Percentiles rank a stretch among this genome's conserved stretches.
phyloP scores from a whole-genome alignment of 2,329 filamentous ascomycete species.

The Aspergillus puulaauensis region DNA sequence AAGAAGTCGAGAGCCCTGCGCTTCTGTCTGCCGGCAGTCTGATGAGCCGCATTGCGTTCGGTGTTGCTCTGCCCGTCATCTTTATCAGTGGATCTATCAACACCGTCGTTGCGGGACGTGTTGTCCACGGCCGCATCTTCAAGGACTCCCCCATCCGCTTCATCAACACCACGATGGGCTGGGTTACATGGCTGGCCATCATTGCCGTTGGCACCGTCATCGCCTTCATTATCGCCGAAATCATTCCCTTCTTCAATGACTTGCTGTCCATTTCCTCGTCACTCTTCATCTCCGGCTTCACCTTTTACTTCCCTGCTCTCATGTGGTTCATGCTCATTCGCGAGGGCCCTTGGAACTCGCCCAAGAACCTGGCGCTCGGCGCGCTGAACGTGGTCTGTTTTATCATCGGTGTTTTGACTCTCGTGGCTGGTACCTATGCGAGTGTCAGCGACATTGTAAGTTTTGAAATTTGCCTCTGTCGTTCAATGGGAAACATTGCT shows the following conservation, averaged over 20 bases:
- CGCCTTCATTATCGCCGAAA: slow-evolving; percentile 82
- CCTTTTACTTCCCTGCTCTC: slow-evolving; percentile 66
- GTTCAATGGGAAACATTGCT: neutral
- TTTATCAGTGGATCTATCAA: slow-evolving; percentile 41
- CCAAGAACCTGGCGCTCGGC: slow-evolving; percentile 54
- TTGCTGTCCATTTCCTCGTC: slow-evolving; percentile 52
- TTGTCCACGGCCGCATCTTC: slow-evolving; percentile 36
- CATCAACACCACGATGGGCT: slow-evolving; percentile 36
- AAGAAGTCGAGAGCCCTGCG: slow-evolving; percentile 33
- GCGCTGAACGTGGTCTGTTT: slow-evolving; percentile 69
- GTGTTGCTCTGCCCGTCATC: slow-evolving; percentile 35
- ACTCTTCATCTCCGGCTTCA: slow-evolving; percentile 84
- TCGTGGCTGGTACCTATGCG: slow-evolving; percentile 75
- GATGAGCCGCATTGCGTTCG: slow-evolving; percentile 33
- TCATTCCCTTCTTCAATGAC: slow-evolving; percentile 83
- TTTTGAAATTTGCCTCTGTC: neutral
- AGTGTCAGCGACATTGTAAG: slow-evolving; percentile 45
- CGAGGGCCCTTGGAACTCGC: slow-evolving; percentile 26
- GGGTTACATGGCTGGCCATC: slow-evolving; percentile 32
- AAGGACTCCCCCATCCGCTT: slow-evolving; percentile 35
- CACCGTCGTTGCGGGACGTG: slow-evolving; percentile 33
- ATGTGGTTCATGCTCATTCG: slow-evolving; percentile 33
- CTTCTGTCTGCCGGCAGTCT: slow-evolving; percentile 27
- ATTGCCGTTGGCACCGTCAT: slow-evolving; percentile 63
- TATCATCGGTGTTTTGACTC: slow-evolving; percentile 68